These are phyloP conservation scores for Escovopsis sp. DNA, from an alignment of 2,329 filamentous ascomycete species.

Conservation along the genomic window DNA sequence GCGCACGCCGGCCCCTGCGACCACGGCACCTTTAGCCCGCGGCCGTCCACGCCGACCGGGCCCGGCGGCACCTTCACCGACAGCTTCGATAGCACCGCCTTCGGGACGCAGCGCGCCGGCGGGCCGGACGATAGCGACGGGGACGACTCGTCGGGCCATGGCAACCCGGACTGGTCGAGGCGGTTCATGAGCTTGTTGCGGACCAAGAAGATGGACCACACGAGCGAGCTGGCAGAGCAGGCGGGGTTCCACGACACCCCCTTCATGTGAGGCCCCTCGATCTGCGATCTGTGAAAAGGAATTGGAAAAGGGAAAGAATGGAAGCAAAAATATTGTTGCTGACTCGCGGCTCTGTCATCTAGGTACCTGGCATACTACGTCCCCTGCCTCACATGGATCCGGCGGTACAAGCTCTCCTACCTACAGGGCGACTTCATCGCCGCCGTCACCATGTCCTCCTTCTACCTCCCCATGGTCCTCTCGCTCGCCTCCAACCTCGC, in stretches of 20 bases:
- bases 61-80: slow-evolving; percentile 16
- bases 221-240: slow-evolving; percentile 53
- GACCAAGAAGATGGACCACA: slow-evolving; percentile 57
- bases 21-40: slow-evolving; percentile 66
- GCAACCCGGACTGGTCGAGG: slow-evolving; percentile 31
- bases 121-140: slow-evolving; percentile 17
- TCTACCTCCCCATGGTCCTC: slow-evolving; percentile 94
- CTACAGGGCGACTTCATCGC: slow-evolving; percentile 76
- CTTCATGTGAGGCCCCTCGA: slow-evolving; percentile 45
- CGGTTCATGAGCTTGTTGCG: slow-evolving; percentile 37
- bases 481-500: slow-evolving; percentile 86
- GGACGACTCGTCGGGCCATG: slow-evolving; percentile 22
- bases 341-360: not conserved
- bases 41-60: slow-evolving; percentile 35
- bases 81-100: slow-evolving; percentile 10
- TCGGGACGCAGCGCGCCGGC: slow-evolving; percentile 14
- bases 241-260: slow-evolving; percentile 61
- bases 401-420: slow-evolving; percentile 70
- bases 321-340: not conserved
- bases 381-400: slow-evolving; percentile 80
- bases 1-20: slow-evolving; percentile 39
- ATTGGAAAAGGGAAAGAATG: no score
- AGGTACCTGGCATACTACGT: slow-evolving; percentile 91
- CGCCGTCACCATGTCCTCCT: slow-evolving; percentile 90
- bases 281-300: no score